Conservation (phyloP, 441 rosid genomes). For the Adansonia madagascariensis region DNA sequence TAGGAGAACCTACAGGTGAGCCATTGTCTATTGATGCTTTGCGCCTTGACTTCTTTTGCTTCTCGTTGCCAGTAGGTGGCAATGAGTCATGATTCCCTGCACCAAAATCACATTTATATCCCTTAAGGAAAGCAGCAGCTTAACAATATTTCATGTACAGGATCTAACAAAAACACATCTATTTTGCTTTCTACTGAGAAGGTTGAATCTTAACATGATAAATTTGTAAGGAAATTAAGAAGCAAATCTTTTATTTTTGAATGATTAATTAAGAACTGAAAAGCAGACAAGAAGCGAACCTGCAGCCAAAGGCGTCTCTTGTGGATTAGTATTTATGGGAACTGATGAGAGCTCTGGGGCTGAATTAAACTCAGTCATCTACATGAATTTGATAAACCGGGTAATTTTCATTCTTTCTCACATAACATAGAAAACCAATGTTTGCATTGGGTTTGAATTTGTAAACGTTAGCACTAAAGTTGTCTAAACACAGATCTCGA, state of each 20-base stretch:
- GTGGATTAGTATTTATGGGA: slow-evolving; percentile 34
- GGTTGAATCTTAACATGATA: neutral
- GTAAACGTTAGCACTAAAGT: neutral
- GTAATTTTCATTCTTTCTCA: neutral
- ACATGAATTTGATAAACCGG: slow-evolving; percentile 26
- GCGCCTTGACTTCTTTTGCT: slow-evolving; percentile 53
- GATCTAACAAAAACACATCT: neutral
- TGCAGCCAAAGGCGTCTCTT: neutral
- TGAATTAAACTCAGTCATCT: slow-evolving; percentile 67
- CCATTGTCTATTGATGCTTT: slow-evolving; percentile 37
- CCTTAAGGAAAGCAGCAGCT: slow-evolving; percentile 7
- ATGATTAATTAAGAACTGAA: too few relatives aligned
- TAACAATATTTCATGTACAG: neutral
- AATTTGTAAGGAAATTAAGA: neutral
- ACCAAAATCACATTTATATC: slow-evolving; percentile 25
- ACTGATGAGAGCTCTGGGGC: slow-evolving; percentile 46
- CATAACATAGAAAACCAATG: neutral
- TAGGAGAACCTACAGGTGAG: slow-evolving; percentile 46
- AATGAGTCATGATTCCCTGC: slow-evolving; percentile 22
- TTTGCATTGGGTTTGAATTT: too few relatives aligned
- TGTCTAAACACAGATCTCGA: neutral
- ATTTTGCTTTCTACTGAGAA: neutral
- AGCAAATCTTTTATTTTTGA: neutral
- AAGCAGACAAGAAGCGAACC: neutral
- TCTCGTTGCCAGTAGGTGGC: slow-evolving; percentile 33